Base-by-base conservation (phyloP, 805 yeast genomes). In the Candida quercuum region DNA sequence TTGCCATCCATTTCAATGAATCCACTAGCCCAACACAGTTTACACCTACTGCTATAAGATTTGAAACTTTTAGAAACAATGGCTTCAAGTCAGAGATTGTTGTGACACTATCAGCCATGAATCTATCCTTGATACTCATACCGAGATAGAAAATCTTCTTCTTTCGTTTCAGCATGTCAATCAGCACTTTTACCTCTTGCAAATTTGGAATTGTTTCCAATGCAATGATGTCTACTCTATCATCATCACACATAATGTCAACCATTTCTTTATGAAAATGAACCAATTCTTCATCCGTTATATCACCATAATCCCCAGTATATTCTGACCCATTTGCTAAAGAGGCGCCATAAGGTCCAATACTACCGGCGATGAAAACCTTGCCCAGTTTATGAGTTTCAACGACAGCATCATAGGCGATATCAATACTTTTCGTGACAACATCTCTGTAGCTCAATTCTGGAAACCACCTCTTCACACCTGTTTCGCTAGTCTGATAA, bases 321-420 rank as follows among this genome's bases (percentile, higher is more conserved):
- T 80, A 86, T 50, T 86, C 95, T 0, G 81, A 68, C 1, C 88
- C 87, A 44, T 76, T 68, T 21, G 81, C 76, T 26, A 81, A 52
- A 46, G 61, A 76, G 0, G 89, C 84, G 1, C 89, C 94, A 54
- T 75, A 86, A 0, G 95, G 86, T 0, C 95, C 95, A 26, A 84
- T 59, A 7, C 85, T 74, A 0, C 85, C 94, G 2, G 74, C 75
- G 5, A 79, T 66, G 29, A 48, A 49, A 5, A 51, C 37, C 5
- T 37, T 36, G 5, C 21, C 29, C 6, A 26, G 18, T 5, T 5
- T 20, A 3, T 18, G n/a, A 17, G 32, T 24, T 20, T 34, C 43
- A 10, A 19, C 20, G 36, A 15, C 46, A 23, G 41, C 52, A 6
- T 23, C 16, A 10, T 36, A 7, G 0, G 47, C 49, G 2, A 51